phyloP scores from a whole-genome alignment of 768 basidiomycete species.

The Suillus bovinus region DNA sequence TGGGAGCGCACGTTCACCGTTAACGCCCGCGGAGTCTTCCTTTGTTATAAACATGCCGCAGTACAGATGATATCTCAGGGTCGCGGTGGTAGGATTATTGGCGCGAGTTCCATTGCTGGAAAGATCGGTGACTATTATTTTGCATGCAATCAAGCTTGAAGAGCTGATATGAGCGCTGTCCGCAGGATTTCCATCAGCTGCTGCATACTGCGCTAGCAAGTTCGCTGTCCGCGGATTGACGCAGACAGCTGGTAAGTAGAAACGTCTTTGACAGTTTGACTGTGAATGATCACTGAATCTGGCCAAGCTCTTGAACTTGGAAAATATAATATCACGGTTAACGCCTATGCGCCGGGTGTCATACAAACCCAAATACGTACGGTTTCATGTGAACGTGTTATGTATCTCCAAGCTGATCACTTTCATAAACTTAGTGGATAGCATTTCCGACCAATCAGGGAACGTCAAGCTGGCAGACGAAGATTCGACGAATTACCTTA shows the following conservation, averaged over 20 bases:
- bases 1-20: slow-evolving; percentile 29
- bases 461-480: neutral
- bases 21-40: slow-evolving; percentile 32
- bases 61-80: slow-evolving; percentile 17
- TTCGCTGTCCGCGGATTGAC: slow-evolving; percentile 27
- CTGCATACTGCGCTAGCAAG: slow-evolving; percentile 18
- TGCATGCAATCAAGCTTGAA: neutral
- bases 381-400: slow-evolving; percentile 12
- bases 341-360: slow-evolving; percentile 35
- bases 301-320: slow-evolving; percentile 38
- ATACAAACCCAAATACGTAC: slow-evolving; percentile 12
- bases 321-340: slow-evolving; percentile 41
- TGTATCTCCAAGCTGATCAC: neutral
- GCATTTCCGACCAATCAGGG: slow-evolving; percentile 3
- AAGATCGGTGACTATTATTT: slow-evolving; percentile 6
- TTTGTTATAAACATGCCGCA: slow-evolving; percentile 27
- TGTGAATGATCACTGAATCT: neutral
- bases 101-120: slow-evolving; percentile 3
- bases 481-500: neutral
- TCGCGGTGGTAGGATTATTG: slow-evolving; percentile 13
- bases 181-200: slow-evolving; percentile 11
- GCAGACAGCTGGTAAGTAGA: slow-evolving; percentile 21
- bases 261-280: slow-evolving; percentile 11
- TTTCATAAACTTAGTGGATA: neutral
- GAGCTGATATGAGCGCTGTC: neutral